These are phyloP conservation scores for Harrya chromipes DNA, from an alignment of 768 basidiomycete genomes.

Conservation along the genomic window DNA sequence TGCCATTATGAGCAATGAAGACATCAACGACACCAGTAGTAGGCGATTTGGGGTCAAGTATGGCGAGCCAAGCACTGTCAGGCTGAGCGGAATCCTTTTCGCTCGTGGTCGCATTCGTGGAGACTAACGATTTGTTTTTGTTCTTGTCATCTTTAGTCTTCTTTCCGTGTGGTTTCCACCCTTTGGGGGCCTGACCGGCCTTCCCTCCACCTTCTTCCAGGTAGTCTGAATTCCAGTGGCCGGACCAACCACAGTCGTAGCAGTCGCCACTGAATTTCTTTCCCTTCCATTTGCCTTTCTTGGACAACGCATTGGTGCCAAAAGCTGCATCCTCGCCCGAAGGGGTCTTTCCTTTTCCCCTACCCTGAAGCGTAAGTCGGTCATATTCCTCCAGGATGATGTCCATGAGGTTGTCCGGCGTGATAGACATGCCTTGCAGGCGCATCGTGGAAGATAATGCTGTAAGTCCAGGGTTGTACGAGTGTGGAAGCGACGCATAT, in stretches of 20 bases:
- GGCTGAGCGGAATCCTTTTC: neutral
- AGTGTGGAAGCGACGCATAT: no score
- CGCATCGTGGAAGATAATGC: constrained; percentile 7
- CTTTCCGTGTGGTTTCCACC: neutral
- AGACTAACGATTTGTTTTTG: no score
- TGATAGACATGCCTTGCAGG: no score
- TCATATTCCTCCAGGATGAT: constrained; percentile 18
- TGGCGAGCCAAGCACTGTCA: neutral
- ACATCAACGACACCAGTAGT: no score
- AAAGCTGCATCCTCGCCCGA: neutral
- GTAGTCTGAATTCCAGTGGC: neutral
- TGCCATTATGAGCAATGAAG: no score
- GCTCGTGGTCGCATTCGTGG: neutral
- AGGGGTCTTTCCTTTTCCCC: neutral
- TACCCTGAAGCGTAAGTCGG: neutral
- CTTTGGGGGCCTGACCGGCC: constrained; percentile 1
- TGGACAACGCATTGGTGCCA: neutral
- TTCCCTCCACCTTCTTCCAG: neutral
- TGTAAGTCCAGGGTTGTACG: constrained; percentile 31
- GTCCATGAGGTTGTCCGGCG: constrained; percentile 5
- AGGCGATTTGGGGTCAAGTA: neutral
- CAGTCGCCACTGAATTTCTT: neutral
- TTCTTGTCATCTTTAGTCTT: neutral
- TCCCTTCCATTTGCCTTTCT: neutral
- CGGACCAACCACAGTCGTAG: constrained; percentile 4